Conservation (phyloP, 164 flowering plant species). For the Stephania japonica region DNA sequence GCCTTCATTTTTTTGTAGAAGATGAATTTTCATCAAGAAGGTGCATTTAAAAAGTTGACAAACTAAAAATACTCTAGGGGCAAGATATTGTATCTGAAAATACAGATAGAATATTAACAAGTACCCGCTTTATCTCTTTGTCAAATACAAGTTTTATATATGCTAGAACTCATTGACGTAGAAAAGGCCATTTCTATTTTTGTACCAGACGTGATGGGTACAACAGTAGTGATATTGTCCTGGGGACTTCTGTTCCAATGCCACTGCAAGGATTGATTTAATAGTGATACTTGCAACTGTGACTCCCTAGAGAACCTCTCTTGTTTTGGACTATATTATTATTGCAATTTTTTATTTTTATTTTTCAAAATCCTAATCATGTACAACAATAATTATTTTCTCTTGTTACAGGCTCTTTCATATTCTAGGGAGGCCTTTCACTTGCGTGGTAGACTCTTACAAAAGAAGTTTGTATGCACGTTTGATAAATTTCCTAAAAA, state of each 20-base stretch:
- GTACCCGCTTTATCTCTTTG: too few species aligned
- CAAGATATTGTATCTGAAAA: too few species aligned
- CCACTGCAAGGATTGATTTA: not conserved
- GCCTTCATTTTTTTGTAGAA: too few species aligned
- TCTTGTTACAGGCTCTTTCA: conserved; percentile 56
- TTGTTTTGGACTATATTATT: not conserved
- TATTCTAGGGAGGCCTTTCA: conserved; percentile 72
- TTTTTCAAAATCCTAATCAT: not conserved
- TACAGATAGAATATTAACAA: too few species aligned
- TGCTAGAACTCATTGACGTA: not conserved
- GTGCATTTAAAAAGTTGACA: too few species aligned
- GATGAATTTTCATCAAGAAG: too few species aligned
- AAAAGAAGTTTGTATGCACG: conserved; percentile 46
- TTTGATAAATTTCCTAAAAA: conserved; percentile 33
- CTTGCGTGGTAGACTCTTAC: conserved; percentile 56
- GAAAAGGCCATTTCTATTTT: not conserved
- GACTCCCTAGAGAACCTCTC: not conserved
- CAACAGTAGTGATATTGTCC: not conserved
- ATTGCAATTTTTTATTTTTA: not conserved
- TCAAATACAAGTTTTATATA: too few species aligned
- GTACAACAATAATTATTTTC: not conserved
- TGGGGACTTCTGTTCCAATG: not conserved
- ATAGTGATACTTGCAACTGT: not conserved
- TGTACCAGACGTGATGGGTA: not conserved
- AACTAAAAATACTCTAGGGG: too few species aligned